Percentiles rank a stretch among this genome's conserved stretches.
Conservation (phyloP, 2,329 filamentous ascomycete genomes). For the Gyromitra esculenta region DNA sequence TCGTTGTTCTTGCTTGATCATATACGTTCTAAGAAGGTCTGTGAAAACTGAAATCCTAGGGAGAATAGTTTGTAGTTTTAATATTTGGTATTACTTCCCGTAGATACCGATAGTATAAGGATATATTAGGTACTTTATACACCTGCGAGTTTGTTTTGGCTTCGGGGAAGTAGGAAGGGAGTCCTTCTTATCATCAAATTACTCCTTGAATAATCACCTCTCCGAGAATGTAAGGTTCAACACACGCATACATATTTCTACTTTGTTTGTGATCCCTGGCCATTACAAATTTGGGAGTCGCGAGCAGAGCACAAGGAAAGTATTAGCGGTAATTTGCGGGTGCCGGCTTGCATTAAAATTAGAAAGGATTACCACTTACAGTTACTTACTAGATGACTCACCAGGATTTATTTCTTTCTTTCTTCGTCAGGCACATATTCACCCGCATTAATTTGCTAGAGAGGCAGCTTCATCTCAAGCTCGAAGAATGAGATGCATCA, state of each 20-base stretch:
- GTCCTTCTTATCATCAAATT: conserved; percentile 10
- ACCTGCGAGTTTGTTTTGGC: background rate
- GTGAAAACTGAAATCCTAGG: background rate
- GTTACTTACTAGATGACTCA: no score
- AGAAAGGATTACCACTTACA: background rate
- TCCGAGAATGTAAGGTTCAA: conserved; percentile 30
- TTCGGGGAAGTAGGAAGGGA: background rate
- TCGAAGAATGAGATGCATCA: no score
- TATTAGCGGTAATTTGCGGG: conserved; percentile 26
- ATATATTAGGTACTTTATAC: background rate
- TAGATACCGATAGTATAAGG: background rate
- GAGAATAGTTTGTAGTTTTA: background rate
- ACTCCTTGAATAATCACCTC: background rate
- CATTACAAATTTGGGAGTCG: conserved; percentile 5
- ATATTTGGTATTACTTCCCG: background rate
- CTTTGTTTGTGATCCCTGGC: background rate
- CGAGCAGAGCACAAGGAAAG: background rate
- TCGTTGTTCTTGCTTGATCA: background rate
- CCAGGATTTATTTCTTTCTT: no score
- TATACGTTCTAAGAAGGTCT: background rate
- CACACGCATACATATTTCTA: background rate
- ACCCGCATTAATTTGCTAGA: no score
- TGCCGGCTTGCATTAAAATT: conserved; percentile 16
- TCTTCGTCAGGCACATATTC: no score
- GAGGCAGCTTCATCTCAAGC: no score